Conservation (phyloP, 495 filamentous ascomycete species). For the Neurospora sp. region DNA sequence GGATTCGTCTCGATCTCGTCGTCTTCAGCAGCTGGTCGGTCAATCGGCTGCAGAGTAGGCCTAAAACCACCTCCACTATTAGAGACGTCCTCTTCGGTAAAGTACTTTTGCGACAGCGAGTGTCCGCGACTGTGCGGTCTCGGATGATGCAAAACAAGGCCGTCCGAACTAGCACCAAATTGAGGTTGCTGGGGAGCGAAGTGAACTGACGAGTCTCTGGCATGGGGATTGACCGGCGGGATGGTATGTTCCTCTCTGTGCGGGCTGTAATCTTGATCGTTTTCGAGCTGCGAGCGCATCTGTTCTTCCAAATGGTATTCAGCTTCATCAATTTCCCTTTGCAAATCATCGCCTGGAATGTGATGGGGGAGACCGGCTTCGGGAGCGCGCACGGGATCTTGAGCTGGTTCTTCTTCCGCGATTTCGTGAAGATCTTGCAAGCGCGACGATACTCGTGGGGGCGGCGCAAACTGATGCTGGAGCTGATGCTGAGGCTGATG, state of each 20-base stretch:
- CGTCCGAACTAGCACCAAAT: constrained; percentile 35
- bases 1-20: constrained; percentile 71
- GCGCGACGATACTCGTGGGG: constrained; percentile 44
- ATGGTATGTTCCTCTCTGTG: constrained; percentile 34
- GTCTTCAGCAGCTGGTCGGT: constrained; percentile 35
- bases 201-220: constrained; percentile 30
- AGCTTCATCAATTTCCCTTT: constrained; percentile 77
- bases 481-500: constrained; percentile 45
- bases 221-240: constrained; percentile 17
- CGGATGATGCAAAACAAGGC: constrained; percentile 47
- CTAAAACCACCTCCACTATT: constrained; percentile 23
- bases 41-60: constrained; percentile 17
- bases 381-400: constrained; percentile 38
- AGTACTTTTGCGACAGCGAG: constrained; percentile 44
- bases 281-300: constrained; percentile 59
- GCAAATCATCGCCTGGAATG: constrained; percentile 48
- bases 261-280: constrained; percentile 50
- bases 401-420: constrained; percentile 39
- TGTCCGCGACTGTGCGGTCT: constrained; percentile 51
- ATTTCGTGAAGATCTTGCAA: constrained; percentile 43
- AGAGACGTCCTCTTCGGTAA: constrained; percentile 32
- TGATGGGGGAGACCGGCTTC: constrained; percentile 33
- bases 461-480: constrained; percentile 28
- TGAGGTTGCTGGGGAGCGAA: constrained; percentile 28
- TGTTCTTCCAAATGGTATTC: constrained; percentile 73